Evolutionary conservation across 2,329 filamentous ascomycete species (phyloP), one percentile per base, ranked within the genome.

Genomic region (Domatiomyces globalis): DNA sequence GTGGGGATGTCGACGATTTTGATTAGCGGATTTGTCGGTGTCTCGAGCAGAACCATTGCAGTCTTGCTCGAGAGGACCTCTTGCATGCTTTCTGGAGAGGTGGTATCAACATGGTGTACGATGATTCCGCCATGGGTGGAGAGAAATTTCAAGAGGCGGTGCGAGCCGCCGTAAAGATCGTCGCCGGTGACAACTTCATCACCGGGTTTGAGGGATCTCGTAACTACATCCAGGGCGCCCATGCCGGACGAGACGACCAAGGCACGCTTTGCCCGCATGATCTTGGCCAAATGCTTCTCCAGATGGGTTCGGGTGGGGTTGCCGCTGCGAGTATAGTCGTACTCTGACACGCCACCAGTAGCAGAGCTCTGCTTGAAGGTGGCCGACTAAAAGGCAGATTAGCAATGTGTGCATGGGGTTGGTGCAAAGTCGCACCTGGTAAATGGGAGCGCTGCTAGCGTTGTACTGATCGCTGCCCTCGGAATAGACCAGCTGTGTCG

Each of bases 161-260:
- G 88, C 56, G 88, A 94, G 61, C 92, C 92, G 58, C 92, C 92
- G 69, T 98, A 98, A 52, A 98, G 74, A 68, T 98, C 92, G 66
- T 96, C 89, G 42, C 94, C 94, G 1, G 92, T 95, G 51, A 98
- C 84, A 39, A 98, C 94, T 70, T 98, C 90, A 66, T 98, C 92
- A 54, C 92, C 92, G 0, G 92, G 90, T 54, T 85, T 81, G 48
- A 98, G 75, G 12, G 96, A 74, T 50, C 92, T 83, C 15, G 88
- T 94, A 60, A 98, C 95, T 57, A 98, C 90, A 69, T 98, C 92
- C 63, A 96, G 74, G 20, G 92, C 92, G 49, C 88, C 92, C 92
- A 98, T 98, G 52, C 92, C 92, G 1, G 90, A 96, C 50, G 89
- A 88, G 45, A 96, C 90, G 47, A 94, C 90, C 48, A 98, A 79